Evolutionary conservation across 202 grass and related monocot species (phyloP).

Genomic region (Setaria viridis): DNA sequence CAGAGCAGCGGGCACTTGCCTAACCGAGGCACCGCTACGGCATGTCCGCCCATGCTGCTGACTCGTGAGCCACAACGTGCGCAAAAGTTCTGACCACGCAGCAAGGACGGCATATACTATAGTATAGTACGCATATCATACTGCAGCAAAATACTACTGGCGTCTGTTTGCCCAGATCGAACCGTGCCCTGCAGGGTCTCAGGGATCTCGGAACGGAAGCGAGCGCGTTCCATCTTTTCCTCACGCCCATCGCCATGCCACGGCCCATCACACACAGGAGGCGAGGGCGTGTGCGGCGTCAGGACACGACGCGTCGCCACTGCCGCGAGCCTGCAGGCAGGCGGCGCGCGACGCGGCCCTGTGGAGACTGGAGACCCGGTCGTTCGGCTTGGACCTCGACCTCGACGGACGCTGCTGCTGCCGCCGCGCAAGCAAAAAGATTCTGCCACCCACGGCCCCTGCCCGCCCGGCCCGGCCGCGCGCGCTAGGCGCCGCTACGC

Average conservation of each 20-base stretch:
- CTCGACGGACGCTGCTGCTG: background rate
- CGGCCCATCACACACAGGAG: background rate
- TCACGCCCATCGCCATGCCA: background rate
- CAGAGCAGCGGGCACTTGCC: background rate
- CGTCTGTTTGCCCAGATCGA: background rate
- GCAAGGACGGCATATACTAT: background rate
- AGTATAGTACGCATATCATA: background rate
- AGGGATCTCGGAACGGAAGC: background rate
- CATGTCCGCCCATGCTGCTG: constrained; percentile 16
- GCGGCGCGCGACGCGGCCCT: background rate
- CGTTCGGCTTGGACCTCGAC: background rate
- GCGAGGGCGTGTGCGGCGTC: background rate
- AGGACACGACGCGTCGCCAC: background rate
- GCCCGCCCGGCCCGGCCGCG: background rate
- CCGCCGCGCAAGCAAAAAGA: background rate
- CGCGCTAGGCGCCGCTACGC: background rate
- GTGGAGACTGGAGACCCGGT: background rate
- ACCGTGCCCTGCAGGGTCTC: no score
- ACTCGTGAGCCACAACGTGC: background rate
- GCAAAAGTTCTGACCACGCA: background rate
- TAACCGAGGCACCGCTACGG: background rate
- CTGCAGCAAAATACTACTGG: background rate
- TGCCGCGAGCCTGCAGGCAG: background rate
- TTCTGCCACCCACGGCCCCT: background rate
- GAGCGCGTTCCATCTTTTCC: background rate